A percentile compares a stretch with the other conserved stretches of the same genome.
Conservation (phyloP, 768 basidiomycete species). For the Russula ochroleuca region DNA sequence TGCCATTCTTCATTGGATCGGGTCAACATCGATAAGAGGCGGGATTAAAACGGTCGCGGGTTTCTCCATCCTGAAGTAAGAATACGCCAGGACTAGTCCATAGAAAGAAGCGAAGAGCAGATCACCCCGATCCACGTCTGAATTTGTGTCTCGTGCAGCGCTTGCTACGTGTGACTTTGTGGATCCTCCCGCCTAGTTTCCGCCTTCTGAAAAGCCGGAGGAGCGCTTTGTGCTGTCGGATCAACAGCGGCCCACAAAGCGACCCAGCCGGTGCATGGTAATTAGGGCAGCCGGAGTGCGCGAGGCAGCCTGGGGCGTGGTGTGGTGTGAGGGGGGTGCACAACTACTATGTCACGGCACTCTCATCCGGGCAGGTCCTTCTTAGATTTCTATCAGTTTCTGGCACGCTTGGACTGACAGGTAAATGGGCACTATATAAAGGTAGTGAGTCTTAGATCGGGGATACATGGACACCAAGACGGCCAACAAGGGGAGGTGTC, state of each 20-base stretch:
- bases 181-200: background rate
- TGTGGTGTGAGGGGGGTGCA: conserved; percentile 3
- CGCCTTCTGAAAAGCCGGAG: background rate
- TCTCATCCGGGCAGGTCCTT: background rate
- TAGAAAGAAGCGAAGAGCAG: background rate
- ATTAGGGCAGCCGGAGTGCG: background rate
- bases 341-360: conserved; percentile 17
- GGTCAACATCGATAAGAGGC: background rate
- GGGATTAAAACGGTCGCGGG: no score
- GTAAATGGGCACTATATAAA: conserved; percentile 12
- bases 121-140: background rate
- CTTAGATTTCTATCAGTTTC: background rate
- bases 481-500: background rate
- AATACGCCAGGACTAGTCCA: background rate
- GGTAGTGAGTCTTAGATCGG: background rate
- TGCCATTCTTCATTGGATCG: no score
- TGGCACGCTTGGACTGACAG: conserved; percentile 17
- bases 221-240: background rate
- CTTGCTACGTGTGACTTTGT: background rate
- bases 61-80: no score
- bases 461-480: conserved; percentile 7
- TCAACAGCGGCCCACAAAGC: background rate
- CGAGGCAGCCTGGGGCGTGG: conserved; percentile 11
- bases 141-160: background rate
- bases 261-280: background rate